Percentiles rank a stretch among this genome's conserved stretches.
phyloP scores from a whole-genome alignment of 345 rosid genomes.

The Anastatica hierochuntica region DNA sequence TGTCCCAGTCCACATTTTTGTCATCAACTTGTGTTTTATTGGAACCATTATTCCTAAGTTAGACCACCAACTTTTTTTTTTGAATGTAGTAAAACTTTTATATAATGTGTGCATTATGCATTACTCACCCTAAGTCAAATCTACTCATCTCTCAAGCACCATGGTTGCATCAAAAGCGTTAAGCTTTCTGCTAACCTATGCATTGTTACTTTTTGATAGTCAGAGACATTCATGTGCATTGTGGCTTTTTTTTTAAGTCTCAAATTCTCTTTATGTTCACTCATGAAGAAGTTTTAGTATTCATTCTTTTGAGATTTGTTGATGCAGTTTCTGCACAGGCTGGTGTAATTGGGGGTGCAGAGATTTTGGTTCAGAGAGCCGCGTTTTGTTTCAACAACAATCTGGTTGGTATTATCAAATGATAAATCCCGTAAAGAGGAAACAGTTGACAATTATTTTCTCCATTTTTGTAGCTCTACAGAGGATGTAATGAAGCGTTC shows the following conservation, averaged over 20 bases:
- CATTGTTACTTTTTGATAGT: conserved; percentile 1
- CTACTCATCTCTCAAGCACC: neutral
- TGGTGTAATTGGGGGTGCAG: conserved; percentile 22
- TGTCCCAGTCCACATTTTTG: neutral
- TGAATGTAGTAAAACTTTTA: neutral
- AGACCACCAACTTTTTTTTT: conserved; percentile 20
- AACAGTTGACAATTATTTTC: neutral
- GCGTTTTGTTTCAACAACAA: conserved; percentile 36
- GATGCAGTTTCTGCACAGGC: conserved; percentile 29
- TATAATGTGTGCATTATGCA: conserved; percentile 4
- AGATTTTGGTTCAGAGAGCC: conserved; percentile 28
- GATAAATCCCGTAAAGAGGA: neutral
- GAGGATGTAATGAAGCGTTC: conserved; percentile 35
- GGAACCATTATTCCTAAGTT: conserved; percentile 17
- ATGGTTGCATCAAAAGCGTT: neutral
- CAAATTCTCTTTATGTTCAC: neutral
- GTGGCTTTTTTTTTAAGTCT: neutral
- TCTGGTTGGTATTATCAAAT: conserved; percentile 15
- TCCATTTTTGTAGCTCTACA: conserved; percentile 32
- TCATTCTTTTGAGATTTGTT: conserved; percentile 4
- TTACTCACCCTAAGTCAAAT: neutral
- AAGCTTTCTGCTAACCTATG: conserved; percentile 2
- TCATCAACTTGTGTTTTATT: conserved; percentile 11
- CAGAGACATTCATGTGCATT: conserved; percentile 11
- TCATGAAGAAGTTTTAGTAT: neutral